Base-by-base conservation (phyloP, 192 early-diverging fungal species). In the Coemansia sp. region DNA sequence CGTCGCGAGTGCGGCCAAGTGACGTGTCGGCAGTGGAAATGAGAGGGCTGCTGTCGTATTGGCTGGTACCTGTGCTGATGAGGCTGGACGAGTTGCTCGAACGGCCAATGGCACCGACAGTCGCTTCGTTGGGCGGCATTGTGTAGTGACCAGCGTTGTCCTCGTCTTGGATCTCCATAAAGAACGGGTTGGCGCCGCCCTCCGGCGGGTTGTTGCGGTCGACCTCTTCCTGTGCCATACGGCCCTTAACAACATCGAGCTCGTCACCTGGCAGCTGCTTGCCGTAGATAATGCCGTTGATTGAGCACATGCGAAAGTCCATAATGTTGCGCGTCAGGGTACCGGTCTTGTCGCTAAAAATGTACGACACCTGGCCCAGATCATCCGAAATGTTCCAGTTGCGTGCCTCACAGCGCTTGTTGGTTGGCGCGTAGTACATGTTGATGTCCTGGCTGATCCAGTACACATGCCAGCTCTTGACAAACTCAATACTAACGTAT, bases 311-410 rank as follows among this genome's bases (percentile, higher is more conserved):
- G 53, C 92, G 92, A 62, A 98, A 98, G 72, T 95, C 71, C 96
- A 98, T 98, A 31, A 92, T 86, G 66, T 98, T 98, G 63, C 90
- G 88, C 7, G 96, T 98, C 56, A 98, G 79, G 5, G 96, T 96
- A 14, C 96, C 96, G 15, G 96, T 98, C 67, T 98, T 98, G 79
- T 98, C 96, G 23, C 89, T 90, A 67, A 98, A 98, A 1, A 98
- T 86, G 70, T 98, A 98, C 67, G 95, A 92, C 28, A 98, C 93
- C 69, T 96, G 93, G 56, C 93, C 94, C 47, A 98, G 79, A 66
- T 98, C 97, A 65, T 98, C 97, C 11, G 91, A 93, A 20, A 98
- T 78, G 70, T 95, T 97, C 94, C 94, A 97, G 68, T 75, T 74
- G 34, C 68, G 71, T 0, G 76, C 73, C 3, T 73, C 53, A 37